Evolutionary conservation across 1,284 basidiomycete species (phyloP).

Genomic region (Sanguinoderma infundibulare): DNA sequence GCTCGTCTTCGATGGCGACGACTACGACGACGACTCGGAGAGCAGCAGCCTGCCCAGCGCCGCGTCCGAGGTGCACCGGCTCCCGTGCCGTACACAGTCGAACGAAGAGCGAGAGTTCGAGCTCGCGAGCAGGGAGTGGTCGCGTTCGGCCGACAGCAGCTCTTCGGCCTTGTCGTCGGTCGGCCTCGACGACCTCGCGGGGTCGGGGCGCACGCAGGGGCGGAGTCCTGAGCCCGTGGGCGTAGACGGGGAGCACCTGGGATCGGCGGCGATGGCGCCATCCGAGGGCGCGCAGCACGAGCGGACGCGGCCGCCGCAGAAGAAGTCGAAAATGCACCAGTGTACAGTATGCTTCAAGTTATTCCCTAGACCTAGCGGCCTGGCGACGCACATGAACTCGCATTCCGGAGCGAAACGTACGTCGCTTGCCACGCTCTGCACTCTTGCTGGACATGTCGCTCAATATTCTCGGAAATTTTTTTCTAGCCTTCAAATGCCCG

Average conservation of each 20-base stretch:
- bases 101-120: conserved; percentile 17
- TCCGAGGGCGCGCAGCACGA: conserved; percentile 24
- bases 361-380: conserved; percentile 69
- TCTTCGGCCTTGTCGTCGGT: conserved; percentile 9
- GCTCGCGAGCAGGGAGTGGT: conserved; percentile 15
- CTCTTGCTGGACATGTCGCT: neutral
- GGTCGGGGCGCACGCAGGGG: conserved; percentile 2
- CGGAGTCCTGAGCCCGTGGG: conserved; percentile 17
- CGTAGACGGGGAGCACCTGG: conserved; percentile 3
- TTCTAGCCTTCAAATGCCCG: conserved; percentile 58
- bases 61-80: conserved; percentile 32
- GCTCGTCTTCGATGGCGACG: conserved; percentile 37
- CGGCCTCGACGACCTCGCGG: conserved; percentile 4
- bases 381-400: conserved; percentile 74
- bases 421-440: conserved; percentile 25
- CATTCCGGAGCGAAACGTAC: conserved; percentile 70
- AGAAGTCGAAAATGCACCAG: conserved; percentile 56
- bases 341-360: conserved; percentile 60
- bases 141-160: conserved; percentile 15
- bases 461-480: neutral
- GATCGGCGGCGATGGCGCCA: conserved; percentile 17
- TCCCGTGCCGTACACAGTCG: conserved; percentile 18
- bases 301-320: conserved; percentile 35
- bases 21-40: conserved; percentile 38
- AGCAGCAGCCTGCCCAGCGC: conserved; percentile 36